Evolutionary conservation across 371 early-diverging fungal genomes (phyloP), one percentile per base, ranked within the genome.

Genomic region (Rhizomucor pusillus): DNA sequence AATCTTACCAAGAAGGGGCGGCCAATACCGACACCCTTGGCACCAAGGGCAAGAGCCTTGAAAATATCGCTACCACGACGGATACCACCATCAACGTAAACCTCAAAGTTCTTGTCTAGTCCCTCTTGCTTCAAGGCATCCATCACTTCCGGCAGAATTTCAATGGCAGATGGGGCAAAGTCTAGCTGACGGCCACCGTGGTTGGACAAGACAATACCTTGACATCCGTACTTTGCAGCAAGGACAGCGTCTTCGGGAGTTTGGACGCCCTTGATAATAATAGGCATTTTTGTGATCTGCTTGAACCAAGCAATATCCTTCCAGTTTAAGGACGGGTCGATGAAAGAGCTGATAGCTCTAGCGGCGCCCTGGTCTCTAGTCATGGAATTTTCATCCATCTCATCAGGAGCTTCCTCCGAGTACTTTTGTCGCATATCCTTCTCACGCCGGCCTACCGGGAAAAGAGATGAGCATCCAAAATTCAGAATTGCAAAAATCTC

Each of bases 111-210:
- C 57, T 79, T 62, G 13, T 87, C 83, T 11, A 69, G 51, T 13
- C 60, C 63, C 60, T 77, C 71, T 25, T 53, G 52, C 24, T 63
- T 71, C 50, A 85, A 69, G 0, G 88, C 92, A 14, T 81, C 84
- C 60, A 90, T 80, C 10, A 92, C 89, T 50, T 94, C 94, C 9
- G 89, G 86, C 46, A 96, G 67, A 14, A 91, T 87, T 52, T 96
- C 96, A 59, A 92, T 88, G 6, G 72, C 62, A 7, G 81, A 81
- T n/a, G 83, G 81, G 1, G 86, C 80, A 47, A 86, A 84, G 66
- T 97, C 97, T 41, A 98, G 75, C 67, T 98, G 97, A 11, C 98
- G 81, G 25, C 98, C 98, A 57, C 97, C 98, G 62, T 98, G 98
- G 67, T 98, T 98, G 47, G 91, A 91, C 10, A 98, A 72, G 11